Conservation (phyloP, 164 flowering plant species). For the Macadamia tetraphylla region DNA sequence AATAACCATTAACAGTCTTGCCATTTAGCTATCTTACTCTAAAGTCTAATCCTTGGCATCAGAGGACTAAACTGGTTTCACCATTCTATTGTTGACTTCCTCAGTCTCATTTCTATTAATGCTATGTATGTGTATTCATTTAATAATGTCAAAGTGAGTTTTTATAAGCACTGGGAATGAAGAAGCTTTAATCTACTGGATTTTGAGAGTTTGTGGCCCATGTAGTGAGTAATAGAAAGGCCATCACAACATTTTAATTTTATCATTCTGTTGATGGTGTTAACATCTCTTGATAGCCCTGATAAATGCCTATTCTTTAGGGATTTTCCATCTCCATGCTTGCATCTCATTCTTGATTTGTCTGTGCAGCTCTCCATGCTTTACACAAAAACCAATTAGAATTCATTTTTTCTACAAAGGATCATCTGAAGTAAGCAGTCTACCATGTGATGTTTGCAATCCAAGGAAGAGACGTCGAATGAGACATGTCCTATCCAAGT, state of each 20-base stretch:
- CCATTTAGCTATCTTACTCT: too few relatives aligned
- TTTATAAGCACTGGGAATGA: too few relatives aligned
- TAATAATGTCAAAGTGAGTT: not conserved
- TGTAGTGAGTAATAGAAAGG: not conserved
- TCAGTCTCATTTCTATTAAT: not conserved
- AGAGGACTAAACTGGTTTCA: too few relatives aligned
- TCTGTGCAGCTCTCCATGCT: constrained; percentile 50
- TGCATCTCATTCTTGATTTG: constrained; percentile 10
- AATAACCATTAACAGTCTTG: not conserved
- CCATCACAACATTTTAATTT: not conserved
- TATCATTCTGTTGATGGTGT: not conserved
- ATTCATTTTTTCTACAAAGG: constrained; percentile 25
- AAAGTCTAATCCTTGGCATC: too few relatives aligned
- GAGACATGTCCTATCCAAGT: constrained; percentile 24
- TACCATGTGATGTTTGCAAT: constrained; percentile 29
- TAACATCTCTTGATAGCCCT: not conserved
- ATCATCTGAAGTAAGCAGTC: constrained; percentile 25
- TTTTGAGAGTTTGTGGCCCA: not conserved
- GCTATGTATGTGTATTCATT: not conserved
- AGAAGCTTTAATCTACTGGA: not conserved
- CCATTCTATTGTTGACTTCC: too few relatives aligned
- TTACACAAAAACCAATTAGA: constrained; percentile 29
- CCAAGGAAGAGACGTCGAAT: constrained; percentile 32
- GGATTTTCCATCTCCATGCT: not conserved
- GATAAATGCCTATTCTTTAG: not conserved